Evolutionary conservation across 768 basidiomycete genomes (phyloP).

Genomic region (Tylopilus intermedius): DNA sequence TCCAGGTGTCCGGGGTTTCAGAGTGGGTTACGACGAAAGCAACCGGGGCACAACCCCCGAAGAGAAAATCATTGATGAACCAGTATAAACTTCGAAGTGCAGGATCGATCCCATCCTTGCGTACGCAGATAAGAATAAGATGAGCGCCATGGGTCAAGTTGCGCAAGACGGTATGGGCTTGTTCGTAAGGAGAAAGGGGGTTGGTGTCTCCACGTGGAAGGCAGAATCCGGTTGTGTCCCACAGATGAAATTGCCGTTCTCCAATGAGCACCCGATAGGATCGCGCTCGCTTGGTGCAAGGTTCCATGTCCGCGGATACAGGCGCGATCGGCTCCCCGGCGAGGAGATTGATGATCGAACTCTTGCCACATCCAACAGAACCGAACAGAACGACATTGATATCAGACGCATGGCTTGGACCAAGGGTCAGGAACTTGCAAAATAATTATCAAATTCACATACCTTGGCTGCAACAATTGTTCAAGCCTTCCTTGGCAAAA

Average conservation of each 20-base stretch:
- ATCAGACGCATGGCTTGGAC: neutral
- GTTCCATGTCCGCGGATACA: slow-evolving; percentile 19
- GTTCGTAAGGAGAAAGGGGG: slow-evolving; percentile 12
- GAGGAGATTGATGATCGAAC: slow-evolving; percentile 20
- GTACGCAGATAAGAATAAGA: slow-evolving; percentile 33
- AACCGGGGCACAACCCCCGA: slow-evolving; percentile 28
- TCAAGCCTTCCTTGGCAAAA: neutral
- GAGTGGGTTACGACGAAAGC: slow-evolving; percentile 33
- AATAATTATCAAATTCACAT: neutral
- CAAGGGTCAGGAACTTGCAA: neutral
- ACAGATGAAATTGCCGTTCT: slow-evolving; percentile 14
- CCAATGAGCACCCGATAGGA: neutral
- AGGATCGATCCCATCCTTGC: slow-evolving; percentile 27
- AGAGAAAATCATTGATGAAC: slow-evolving; percentile 32
- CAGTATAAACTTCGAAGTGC: slow-evolving; percentile 28
- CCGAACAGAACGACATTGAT: slow-evolving; percentile 15
- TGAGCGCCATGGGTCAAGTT: slow-evolving; percentile 27
- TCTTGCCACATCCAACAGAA: slow-evolving; percentile 17
- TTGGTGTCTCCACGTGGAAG: neutral
- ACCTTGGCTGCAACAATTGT: neutral
- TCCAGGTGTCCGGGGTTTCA: slow-evolving; percentile 14
- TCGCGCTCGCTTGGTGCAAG: slow-evolving; percentile 28
- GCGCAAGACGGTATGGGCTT: slow-evolving; percentile 25
- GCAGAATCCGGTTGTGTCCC: slow-evolving; percentile 26
- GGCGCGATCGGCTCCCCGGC: slow-evolving; percentile 18